These are phyloP conservation scores for Aureobasidium melanogenum DNA, from an alignment of 2,329 filamentous ascomycete species.

Conservation along the genomic window DNA sequence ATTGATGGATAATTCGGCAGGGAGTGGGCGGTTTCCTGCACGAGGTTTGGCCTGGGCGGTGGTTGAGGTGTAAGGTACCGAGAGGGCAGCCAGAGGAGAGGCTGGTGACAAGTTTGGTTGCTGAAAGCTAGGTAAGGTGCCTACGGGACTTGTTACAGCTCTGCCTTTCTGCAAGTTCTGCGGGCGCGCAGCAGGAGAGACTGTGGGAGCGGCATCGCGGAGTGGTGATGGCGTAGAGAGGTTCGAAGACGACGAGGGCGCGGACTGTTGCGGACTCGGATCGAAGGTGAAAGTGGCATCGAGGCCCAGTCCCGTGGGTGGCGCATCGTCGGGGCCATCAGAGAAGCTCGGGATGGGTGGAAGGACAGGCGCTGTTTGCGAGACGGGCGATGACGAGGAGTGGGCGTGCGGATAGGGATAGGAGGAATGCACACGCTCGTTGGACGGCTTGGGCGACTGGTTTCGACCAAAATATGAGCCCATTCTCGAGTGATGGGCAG, in stretches of 20 bases:
- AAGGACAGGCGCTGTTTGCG: constrained; percentile 37
- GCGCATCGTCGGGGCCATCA: neutral
- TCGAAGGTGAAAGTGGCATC: neutral
- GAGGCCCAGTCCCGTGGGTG: neutral
- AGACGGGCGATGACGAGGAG: constrained; percentile 5
- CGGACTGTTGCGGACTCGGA: neutral
- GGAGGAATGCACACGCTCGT: neutral
- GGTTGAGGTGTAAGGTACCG: constrained; percentile 13
- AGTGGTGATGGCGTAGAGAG: neutral
- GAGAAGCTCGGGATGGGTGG: constrained; percentile 32
- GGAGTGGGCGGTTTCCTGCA: constrained; percentile 15
- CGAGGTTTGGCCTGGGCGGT: constrained; percentile 12
- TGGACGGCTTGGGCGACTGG: constrained; percentile 7
- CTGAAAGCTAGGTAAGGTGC: neutral
- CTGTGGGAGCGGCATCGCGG: neutral
- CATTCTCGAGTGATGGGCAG: neutral
- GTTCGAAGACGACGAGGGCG: neutral
- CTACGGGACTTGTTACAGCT: constrained; percentile 4
- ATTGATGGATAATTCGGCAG: constrained; percentile 12
- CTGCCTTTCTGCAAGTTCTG: neutral
- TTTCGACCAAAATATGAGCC: constrained; percentile 6
- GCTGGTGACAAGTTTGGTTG: neutral
- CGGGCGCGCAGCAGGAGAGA: neutral
- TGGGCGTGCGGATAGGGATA: neutral
- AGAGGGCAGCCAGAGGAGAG: constrained; percentile 12